Evolutionary conservation across 345 rosid genomes (phyloP).

Genomic region (Carallia brachiata): DNA sequence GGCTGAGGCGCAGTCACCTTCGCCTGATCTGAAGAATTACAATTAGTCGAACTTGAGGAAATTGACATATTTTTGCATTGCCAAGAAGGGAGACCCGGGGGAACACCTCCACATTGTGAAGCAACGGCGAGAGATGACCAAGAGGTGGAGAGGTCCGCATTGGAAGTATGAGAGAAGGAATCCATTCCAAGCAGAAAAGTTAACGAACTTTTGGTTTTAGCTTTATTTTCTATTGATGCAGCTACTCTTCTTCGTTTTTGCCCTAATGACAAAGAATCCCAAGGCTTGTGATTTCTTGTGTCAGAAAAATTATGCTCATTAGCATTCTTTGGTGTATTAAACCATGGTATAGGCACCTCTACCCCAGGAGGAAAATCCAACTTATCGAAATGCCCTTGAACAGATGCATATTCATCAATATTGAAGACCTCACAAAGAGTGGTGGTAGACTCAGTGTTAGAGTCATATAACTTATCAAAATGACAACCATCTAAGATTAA

Average conservation of each 20-base stretch:
- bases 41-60: conserved; percentile 28
- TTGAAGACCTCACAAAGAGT: conserved; percentile 30
- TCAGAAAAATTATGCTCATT: conserved; percentile 22
- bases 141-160: conserved; percentile 25
- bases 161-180: conserved; percentile 25
- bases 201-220: neutral
- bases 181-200: conserved; percentile 13
- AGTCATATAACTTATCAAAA: conserved; percentile 28
- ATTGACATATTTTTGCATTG: conserved; percentile 13
- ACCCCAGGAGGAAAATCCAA: conserved; percentile 73
- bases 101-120: conserved; percentile 20
- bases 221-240: too few species aligned
- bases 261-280: conserved; percentile 9
- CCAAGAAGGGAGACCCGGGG: conserved; percentile 19
- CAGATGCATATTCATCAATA: conserved; percentile 42
- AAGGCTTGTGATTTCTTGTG: conserved; percentile 10
- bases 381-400: conserved; percentile 69
- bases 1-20: conserved; percentile 12
- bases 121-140: conserved; percentile 10
- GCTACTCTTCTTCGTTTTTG: too few species aligned
- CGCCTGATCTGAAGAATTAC: too few species aligned
- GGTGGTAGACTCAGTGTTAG: conserved; percentile 15
- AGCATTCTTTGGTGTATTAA: conserved; percentile 13
- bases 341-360: conserved; percentile 71
- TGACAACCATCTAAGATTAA: conserved; percentile 29